Base-by-base conservation (phyloP, 371 early-diverging fungal genomes). In the Rhizopus microsporus region DNA sequence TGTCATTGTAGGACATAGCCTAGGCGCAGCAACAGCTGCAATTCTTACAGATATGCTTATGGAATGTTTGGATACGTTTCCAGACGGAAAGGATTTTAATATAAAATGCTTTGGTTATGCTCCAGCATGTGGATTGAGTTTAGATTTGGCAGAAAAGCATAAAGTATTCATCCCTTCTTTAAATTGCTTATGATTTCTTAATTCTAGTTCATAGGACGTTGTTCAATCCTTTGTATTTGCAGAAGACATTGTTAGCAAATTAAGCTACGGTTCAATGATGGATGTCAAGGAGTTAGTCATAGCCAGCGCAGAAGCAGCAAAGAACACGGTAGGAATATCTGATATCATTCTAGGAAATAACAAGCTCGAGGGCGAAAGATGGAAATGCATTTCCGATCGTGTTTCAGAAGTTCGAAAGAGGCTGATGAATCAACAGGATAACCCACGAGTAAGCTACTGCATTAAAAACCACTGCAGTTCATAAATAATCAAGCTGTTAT, bases 1-100 rank as follows among this genome's bases (percentile, higher is more conserved):
- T n/a, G 73, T 82, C 52, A 84, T 93, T 63, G 87, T 90, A 4
- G 94, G 94, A 0, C 94, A 93, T 53, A 91, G 90, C 52, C 69
- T 93, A 5, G 94, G 94, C n/a, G 94, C 81, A 1, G 85, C 87
- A 3, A 87, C 93, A 0, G 92, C 92, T 0, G 80, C 92, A 5
- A 71, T 93, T 7, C 59, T 93, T 59, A 88, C 91, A 0, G 88
- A 93, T 56, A 88, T 93, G 83, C 54, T 93, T 7, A 67, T 76
- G 12, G 85, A 88, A 44, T 82, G 83, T 40, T 73, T 83, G 5
- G 74, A 82, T 31, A 83, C 84, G 57, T 80, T 85, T 44, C 68
- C 75, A 17, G 62, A 64, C 16, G 71, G 78, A 23, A 50, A 58
- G 0, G 54, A 62, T 0, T 74, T 80, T 44, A 59, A 50, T n/a